Evolutionary conservation across 495 filamentous ascomycete genomes (phyloP), one percentile per base, ranked within the genome.

Genomic region (Eremomyces bilateralis): DNA sequence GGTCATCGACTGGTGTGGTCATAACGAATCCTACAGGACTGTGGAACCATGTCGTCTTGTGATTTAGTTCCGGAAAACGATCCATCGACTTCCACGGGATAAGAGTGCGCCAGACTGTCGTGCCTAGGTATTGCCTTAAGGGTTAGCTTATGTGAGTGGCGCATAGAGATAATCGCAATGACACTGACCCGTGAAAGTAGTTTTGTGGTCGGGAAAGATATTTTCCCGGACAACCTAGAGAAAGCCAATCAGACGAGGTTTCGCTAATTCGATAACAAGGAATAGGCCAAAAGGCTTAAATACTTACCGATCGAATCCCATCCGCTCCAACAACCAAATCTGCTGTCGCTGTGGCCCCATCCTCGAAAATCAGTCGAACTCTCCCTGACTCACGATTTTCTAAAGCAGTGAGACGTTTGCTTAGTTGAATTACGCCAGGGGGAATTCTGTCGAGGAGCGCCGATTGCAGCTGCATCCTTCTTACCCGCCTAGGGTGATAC

Each of bases 281-380:
- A 40, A 60, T 57, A n/a, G 11, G 19, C 13, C 1, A 21, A 12
- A 2, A 4, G 4, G 4, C n/a, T 44, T 43, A 13, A 59, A 24
- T 21, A 44, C 57, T 18, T 34, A 67, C 61, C 2, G 63, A 67
- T 39, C 59, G 52, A 34, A 67, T 62, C 10, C 63, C 63, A 45
- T 67, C 63, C 15, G 56, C 63, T 4, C 60, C 62, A n/a, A 65
- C 50, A 4, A 65, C 56, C 4, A 67, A 40, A 50, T 67, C 62
- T 4, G 57, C 59, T 15, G 40, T 38, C 2, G 39, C 48, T 10
- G 47, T 43, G 11, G 43, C 46, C 4, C 50, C 48, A 39, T 67
- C 61, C 20, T 57, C 43, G 12, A 35, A 35, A 16, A 21, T 21
- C 6, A 62, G 38, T 2, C 41, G 38, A 12, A 58, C 49, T 1